Base-by-base conservation (phyloP, 371 early-diverging fungal genomes). In the Chytridium lagenaria region DNA sequence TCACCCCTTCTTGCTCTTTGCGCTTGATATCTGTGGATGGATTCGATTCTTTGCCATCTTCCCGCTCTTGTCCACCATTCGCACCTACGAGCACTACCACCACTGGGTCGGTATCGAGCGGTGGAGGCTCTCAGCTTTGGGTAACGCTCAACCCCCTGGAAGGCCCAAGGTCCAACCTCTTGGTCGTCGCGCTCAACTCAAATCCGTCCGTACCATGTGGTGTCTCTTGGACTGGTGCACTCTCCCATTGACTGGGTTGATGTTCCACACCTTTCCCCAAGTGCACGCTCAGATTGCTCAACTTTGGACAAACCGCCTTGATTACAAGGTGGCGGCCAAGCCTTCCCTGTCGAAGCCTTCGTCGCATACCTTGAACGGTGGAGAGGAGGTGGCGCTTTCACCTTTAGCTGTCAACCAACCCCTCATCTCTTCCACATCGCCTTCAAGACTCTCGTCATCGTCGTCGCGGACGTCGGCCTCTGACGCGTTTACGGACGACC, bases 41-140 rank as follows among this genome's bases (percentile, higher is more conserved):
- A 28, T 83, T 12, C 76, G 86, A 34, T 37, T 83, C 66, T 31
- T 72, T 22, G 63, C 71, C 40, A 33, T 83, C 65, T n/a, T 84
- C 23, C 77, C 80, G 64, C 77, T 80, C 50, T 65, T 83, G 31
- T 28, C 72, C 36, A 77, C 74, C 68, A 77, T 81, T 57, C 73
- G 64, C 70, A 80, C 79, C 73, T 85, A 85, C 75, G 86, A 85
- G 59, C 77, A 80, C 70, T 85, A 85, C 73, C 84, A 85, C 67
- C 76, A 74, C 7, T 85, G 84, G 83, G 78, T 77, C 73, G 81
- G 81, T 1, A 67, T 74, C 69, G 82, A 80, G 34, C 81, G 86
- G 34, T 86, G 86, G 86, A 76, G 71, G 16, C 75, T 82, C 28
- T 52, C 40, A 31, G 52, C 65, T 16, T 28, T 39, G 16, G 59